A percentile compares a stretch with the other conserved stretches of the same genome.
Evolutionary conservation across 169 alveolate species (phyloP).

Genomic region (Miamiensis avidus): DNA sequence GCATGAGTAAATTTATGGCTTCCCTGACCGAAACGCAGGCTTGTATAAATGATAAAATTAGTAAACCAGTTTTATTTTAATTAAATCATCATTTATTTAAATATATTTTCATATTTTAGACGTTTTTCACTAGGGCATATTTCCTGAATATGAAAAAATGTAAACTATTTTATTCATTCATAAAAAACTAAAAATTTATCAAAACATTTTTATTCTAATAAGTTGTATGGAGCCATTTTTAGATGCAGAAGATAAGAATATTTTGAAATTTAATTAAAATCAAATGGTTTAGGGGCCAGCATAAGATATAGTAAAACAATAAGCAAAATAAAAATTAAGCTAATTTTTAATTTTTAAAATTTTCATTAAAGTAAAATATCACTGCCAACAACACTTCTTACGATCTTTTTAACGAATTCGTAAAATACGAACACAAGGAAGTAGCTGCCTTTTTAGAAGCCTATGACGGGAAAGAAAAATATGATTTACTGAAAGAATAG

Average conservation of each 20-base stretch:
- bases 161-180: too few species aligned
- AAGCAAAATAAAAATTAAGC: neutral
- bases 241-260: neutral
- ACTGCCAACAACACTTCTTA: neutral
- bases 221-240: neutral
- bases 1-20: neutral
- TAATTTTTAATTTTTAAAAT: too few species aligned
- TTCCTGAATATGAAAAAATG: too few species aligned
- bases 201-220: too few species aligned
- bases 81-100: too few species aligned
- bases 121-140: too few species aligned
- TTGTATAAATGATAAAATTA: too few species aligned
- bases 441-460: conserved; percentile 25
- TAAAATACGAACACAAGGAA: conserved; percentile 19
- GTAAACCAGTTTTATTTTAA: neutral
- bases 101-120: too few species aligned
- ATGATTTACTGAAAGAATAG: conserved; percentile 3
- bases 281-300: too few species aligned
- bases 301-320: neutral
- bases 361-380: neutral
- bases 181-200: too few species aligned
- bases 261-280: too few species aligned
- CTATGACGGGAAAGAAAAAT: neutral
- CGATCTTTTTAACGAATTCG: conserved; percentile 2
- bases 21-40: neutral